A percentile compares a stretch with the other conserved stretches of the same genome.
Conservation (phyloP, 2,329 filamentous ascomycete genomes). For the Penicillium oxalicum region DNA sequence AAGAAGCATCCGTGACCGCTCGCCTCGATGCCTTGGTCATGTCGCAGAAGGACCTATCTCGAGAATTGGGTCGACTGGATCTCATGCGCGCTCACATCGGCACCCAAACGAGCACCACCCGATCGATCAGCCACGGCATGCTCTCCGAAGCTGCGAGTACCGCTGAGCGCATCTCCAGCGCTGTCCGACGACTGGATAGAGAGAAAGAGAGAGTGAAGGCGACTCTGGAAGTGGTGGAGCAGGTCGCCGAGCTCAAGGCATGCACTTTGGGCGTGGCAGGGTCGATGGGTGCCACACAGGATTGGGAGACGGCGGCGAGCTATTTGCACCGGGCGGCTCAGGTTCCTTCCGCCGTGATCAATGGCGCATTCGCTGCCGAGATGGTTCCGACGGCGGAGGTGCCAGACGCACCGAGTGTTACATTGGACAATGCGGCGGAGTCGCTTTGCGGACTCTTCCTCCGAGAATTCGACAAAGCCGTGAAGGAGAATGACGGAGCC, state of each 20-base stretch:
- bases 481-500: conserved; percentile 75
- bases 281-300: conserved; percentile 94
- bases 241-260: conserved; percentile 93
- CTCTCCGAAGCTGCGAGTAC: conserved; percentile 79
- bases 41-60: conserved; percentile 78
- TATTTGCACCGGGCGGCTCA: conserved; percentile 79
- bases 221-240: conserved; percentile 85
- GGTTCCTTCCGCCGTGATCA: conserved; percentile 72
- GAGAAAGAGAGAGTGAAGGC: conserved; percentile 89
- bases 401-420: conserved; percentile 81
- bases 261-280: conserved; percentile 91
- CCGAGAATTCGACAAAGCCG: conserved; percentile 89
- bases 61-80: conserved; percentile 81
- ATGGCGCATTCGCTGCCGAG: conserved; percentile 79
- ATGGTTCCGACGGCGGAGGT: conserved; percentile 96
- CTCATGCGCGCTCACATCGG: conserved; percentile 82
- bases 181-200: conserved; percentile 79
- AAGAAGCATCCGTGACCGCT: conserved; percentile 67
- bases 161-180: conserved; percentile 75
- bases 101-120: conserved; percentile 75
- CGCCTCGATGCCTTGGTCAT: conserved; percentile 71
- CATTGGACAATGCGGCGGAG: conserved; percentile 79
- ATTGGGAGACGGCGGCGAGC: conserved; percentile 93
- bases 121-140: conserved; percentile 84
- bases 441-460: conserved; percentile 86